A percentile compares a stretch with the other conserved stretches of the same genome.
phyloP scores from a whole-genome alignment of 164 flowering plant genomes.

The Protea cynaroides region DNA sequence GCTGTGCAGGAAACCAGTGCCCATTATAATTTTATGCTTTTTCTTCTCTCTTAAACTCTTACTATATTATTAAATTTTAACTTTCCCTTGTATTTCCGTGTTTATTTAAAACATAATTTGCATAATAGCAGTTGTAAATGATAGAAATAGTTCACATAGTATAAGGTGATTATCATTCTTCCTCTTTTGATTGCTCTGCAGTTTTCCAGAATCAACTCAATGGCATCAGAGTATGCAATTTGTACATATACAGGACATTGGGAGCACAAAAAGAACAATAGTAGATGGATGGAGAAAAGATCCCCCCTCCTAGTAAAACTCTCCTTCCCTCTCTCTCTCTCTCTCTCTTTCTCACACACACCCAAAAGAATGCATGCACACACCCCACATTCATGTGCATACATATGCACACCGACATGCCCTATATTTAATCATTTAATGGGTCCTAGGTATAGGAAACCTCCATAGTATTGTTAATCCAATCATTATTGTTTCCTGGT shows the following conservation, averaged over 20 bases:
- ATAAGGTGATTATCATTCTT: background rate
- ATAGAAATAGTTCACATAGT: too few species aligned
- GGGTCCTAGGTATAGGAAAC: background rate
- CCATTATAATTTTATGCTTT: too few species aligned
- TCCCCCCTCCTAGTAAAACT: conserved; percentile 52
- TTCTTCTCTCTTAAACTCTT: too few species aligned
- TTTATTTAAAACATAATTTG: too few species aligned
- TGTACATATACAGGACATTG: conserved; percentile 56
- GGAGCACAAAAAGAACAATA: conserved; percentile 41
- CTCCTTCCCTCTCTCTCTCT: conserved; percentile 19
- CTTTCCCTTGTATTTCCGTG: too few species aligned
- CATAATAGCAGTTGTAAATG: too few species aligned
- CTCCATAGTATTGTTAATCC: background rate
- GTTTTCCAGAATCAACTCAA: conserved; percentile 51
- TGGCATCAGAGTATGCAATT: conserved; percentile 44
- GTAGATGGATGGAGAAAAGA: conserved; percentile 51
- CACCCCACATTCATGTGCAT: background rate
- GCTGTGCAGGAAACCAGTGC: too few species aligned
- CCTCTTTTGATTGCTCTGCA: conserved; percentile 24
- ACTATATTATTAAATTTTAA: too few species aligned
- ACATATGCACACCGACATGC: too few species aligned
- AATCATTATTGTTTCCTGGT: background rate
- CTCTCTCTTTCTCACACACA: conserved; percentile 1
- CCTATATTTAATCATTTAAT: background rate
- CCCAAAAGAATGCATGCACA: too few species aligned